Conservation (phyloP, 2,329 filamentous ascomycete genomes). For the Claviceps arundinis region DNA sequence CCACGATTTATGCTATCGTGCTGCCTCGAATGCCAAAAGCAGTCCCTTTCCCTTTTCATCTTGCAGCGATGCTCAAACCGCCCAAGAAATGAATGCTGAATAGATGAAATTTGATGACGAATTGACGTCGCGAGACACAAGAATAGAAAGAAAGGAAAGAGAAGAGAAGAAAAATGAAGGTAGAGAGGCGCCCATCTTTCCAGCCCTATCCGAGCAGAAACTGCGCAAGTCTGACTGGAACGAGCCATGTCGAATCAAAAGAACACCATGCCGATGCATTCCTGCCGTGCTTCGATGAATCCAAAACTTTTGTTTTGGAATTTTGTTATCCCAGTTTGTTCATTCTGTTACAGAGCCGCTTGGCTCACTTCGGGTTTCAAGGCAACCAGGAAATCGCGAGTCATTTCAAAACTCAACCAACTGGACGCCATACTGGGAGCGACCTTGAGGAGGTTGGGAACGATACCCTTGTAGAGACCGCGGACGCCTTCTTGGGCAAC, state of each 20-base stretch:
- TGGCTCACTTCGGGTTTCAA: constrained; percentile 33
- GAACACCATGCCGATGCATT: constrained; percentile 2
- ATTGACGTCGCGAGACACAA: not conserved
- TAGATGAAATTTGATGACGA: constrained; percentile 1
- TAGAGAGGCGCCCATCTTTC: not conserved
- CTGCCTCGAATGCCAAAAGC: not conserved
- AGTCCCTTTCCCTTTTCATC: constrained; percentile 1
- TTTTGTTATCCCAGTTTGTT: not conserved
- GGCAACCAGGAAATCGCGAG: constrained; percentile 68
- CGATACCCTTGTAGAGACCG: constrained; percentile 90
- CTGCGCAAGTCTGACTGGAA: not conserved
- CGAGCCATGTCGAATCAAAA: not conserved
- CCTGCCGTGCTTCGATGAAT: not conserved
- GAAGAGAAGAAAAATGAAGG: not conserved
- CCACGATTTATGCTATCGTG: not conserved
- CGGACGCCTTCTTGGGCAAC: constrained; percentile 67
- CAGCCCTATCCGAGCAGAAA: not conserved
- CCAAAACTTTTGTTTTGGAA: not conserved
- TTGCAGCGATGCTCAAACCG: constrained; percentile 5
- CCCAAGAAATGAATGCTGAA: constrained; percentile 5
- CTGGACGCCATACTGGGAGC: constrained; percentile 97
- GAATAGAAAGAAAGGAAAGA: not conserved
- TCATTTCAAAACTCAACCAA: constrained; percentile 95
- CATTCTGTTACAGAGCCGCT: constrained; percentile 13
- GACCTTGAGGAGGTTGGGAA: constrained; percentile 91